Evolutionary conservation across 352 stramenopile genomes (phyloP), one percentile per base, ranked within the genome.

Genomic region (Phytopythium sindhum): DNA sequence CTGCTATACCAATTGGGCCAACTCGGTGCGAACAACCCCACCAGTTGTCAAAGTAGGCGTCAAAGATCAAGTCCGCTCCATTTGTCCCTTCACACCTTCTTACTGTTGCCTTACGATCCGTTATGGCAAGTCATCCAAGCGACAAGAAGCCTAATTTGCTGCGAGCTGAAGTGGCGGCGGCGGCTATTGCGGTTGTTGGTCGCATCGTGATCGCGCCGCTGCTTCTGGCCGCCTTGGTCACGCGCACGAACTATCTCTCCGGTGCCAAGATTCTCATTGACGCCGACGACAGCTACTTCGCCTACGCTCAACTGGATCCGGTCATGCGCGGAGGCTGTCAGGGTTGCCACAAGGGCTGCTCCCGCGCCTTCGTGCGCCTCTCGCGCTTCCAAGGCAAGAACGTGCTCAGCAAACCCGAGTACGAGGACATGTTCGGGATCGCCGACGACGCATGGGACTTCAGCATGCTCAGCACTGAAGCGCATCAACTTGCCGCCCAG

Each of bases 221-320:
- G 19, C 55, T 59, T 0, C 29, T 71, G 7, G 29, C 71, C 4
- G 33, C 66, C 0, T 55, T 74, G 6, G 64, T 71, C 44, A 54
- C 56, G 2, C 64, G 64, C 19, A 65, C 64, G 51, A 42, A 48
- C 21, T 74, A 74, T 28, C 57, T 72, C 37, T 39, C 68, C 2
- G 26, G 56, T 44, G 68, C 60, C 57, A 69, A 58, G 17, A 66
- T 75, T 57, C 66, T 75, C 61, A 67, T 75, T 24, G 65, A 66
- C 39, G 64, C 70, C 8, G 64, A 72, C 37, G 33, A 75, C 69
- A 72, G 65, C 69, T 75, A 75, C 61, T 75, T 75, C 23, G 65
- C 65, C 19, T 75, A 72, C 47, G 69, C 64, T 42, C 64, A 70
- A 23, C 61, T 74, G 48, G 68, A 74, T 33, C 60, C 64, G 14